Evolutionary conservation across 768 basidiomycete genomes (phyloP), one percentile per base, ranked within the genome.

Genomic region (Ephemerocybe angulata): DNA sequence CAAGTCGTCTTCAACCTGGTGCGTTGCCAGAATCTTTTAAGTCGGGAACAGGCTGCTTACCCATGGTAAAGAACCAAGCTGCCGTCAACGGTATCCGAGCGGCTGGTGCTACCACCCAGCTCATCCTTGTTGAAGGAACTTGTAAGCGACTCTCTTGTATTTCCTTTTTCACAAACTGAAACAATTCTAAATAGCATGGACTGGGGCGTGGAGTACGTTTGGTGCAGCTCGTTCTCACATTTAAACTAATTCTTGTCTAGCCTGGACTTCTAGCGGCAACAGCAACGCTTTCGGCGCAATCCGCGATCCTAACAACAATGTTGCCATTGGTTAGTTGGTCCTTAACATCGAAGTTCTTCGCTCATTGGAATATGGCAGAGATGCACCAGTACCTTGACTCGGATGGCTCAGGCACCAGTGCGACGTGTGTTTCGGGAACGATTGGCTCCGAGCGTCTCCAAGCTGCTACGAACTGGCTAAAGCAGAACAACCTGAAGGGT

Each of bases 341-440:
- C 40, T 24, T 22, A 43, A 35, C 56, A n/a, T 31, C 27, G 27
- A 53, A 28, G 37, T 15, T 22, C 19, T 10, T 3, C 46, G 38
- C 13, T 3, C 25, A 21, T 46, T 51, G n/a, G 8, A 35, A 8
- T 8, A 35, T 17, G 17, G 3, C 62, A 80, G 82, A 86, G 63
- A 85, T 85, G 81, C 84, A 86, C 66, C 83, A 86, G 65, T 86
- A 86, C 72, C 83, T 86, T 60, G 84, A 85, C 67, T 78, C 76
- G 31, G 84, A 86, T 62, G 77, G 81, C 58, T 84, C 82, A 19
- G 82, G 82, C 49, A 84, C 83, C 7, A 74, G 66, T 44, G 63
- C 62, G 1, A 75, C 68, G 24, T 86, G 85, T 62, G 83, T 85
- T 33, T 82, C 78, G 8, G 70, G 76, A 17, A 84, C 81, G 27